Evolutionary conservation across 2,329 filamentous ascomycete genomes (phyloP).

Genomic region (Ophiocordyceps camponoti-rufipedis): DNA sequence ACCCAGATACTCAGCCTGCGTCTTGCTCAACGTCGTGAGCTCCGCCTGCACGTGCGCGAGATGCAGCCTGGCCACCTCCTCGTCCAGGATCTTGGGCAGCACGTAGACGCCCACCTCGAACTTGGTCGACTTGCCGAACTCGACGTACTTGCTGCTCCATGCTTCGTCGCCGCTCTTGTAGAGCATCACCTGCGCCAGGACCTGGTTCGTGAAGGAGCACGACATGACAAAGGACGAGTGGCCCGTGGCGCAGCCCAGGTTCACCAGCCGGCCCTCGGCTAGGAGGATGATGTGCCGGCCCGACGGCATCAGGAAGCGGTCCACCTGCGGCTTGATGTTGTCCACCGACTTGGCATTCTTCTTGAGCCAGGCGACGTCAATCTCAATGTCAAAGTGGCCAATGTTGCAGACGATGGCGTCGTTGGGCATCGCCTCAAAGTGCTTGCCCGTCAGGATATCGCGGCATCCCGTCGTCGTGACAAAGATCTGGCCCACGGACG

Average conservation of each 20-base stretch:
- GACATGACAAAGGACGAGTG: constrained; percentile 99
- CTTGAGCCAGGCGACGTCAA: constrained; percentile 99
- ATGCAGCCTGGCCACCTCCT: constrained; percentile 94
- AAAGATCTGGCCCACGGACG: constrained; percentile 81
- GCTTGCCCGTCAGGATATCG: constrained; percentile 80
- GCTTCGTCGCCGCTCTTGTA: constrained; percentile 80
- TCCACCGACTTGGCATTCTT: constrained; percentile 80
- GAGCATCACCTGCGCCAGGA: constrained; percentile 96
- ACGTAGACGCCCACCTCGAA: constrained; percentile 82
- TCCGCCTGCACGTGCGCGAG: constrained; percentile 86
- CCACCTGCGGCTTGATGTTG: constrained; percentile 99
- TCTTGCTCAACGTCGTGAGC: constrained; percentile 66
- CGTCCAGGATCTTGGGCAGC: constrained; percentile 95
- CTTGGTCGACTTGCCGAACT: constrained; percentile 86
- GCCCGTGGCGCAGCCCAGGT: constrained; percentile 95
- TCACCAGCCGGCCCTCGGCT: constrained; percentile 95
- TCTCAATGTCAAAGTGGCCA: constrained; percentile 99
- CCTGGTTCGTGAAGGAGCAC: constrained; percentile 99
- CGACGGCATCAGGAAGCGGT: constrained; percentile 87
- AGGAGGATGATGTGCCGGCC: constrained; percentile 97
- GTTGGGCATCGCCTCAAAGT: constrained; percentile 94
- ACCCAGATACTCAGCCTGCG: constrained; percentile 90
- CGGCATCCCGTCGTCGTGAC: constrained; percentile 98
- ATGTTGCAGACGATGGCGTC: constrained; percentile 99
- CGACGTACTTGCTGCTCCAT: constrained; percentile 86